Conservation (phyloP, 192 early-diverging fungal species). For the Rhizophagus clarus region DNA sequence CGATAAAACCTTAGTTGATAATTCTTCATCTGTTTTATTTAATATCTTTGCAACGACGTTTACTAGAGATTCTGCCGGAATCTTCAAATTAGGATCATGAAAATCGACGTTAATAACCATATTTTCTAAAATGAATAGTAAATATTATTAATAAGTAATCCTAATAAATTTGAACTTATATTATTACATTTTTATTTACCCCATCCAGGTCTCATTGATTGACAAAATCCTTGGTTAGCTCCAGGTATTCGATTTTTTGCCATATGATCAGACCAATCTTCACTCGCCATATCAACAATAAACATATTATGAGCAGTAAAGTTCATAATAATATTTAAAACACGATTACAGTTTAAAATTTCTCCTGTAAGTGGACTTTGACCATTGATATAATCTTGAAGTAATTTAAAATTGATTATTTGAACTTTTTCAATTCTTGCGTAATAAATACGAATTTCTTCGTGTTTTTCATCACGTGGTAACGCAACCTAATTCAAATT, state of each 20-base stretch:
- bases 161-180: neutral
- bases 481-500: neutral
- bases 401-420: neutral
- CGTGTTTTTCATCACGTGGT: neutral
- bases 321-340: constrained; percentile 1
- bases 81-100: constrained; percentile 1
- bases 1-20: neutral
- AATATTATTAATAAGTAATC: too few species aligned
- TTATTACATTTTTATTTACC: neutral
- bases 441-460: neutral
- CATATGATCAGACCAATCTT: neutral
- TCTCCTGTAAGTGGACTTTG: neutral
- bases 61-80: neutral
- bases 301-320: neutral
- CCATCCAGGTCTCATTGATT: neutral
- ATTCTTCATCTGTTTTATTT: neutral
- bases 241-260: neutral
- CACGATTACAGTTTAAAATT: neutral
- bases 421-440: neutral
- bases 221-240: neutral
- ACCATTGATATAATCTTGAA: neutral
- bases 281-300: neutral
- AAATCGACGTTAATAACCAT: constrained; percentile 1
- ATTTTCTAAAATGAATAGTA: neutral
- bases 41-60: neutral